phyloP scores from a whole-genome alignment of 2,329 filamentous ascomycete species.

The Lasiodiplodia hormozganensis region DNA sequence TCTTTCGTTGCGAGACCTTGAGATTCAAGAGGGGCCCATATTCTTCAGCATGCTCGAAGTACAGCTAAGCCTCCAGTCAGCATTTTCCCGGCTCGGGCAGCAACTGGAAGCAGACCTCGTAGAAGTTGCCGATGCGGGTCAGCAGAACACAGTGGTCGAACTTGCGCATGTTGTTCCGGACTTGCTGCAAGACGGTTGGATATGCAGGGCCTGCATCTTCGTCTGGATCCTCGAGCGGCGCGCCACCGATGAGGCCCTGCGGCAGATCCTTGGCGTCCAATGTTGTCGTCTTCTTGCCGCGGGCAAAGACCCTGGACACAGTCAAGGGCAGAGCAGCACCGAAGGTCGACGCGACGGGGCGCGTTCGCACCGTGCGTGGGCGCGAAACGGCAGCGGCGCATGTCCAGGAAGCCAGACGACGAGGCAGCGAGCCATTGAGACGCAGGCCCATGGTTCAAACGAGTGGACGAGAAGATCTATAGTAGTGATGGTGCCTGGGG shows the following conservation, averaged over 20 bases:
- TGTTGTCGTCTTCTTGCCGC: slow-evolving; percentile 45
- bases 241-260: slow-evolving; percentile 60
- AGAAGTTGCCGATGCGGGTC: slow-evolving; percentile 93
- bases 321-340: background rate
- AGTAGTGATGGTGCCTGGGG: background rate
- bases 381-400: background rate
- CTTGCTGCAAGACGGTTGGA: slow-evolving; percentile 88
- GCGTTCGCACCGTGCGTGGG: background rate
- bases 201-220: slow-evolving; percentile 66
- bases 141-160: slow-evolving; percentile 90
- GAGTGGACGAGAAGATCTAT: background rate
- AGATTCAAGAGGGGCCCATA: slow-evolving; percentile 85
- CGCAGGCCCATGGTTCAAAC: slow-evolving; percentile 3
- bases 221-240: slow-evolving; percentile 50
- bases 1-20: slow-evolving; percentile 83
- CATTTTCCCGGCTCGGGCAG: background rate
- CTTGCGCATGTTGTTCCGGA: slow-evolving; percentile 84
- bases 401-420: background rate
- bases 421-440: background rate
- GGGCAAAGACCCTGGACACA: slow-evolving; percentile 32
- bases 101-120: slow-evolving; percentile 96
- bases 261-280: slow-evolving; percentile 55
- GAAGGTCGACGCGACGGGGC: slow-evolving; percentile 14
- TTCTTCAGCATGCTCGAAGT: slow-evolving; percentile 94
- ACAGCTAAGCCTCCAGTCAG: slow-evolving; percentile 60